phyloP scores from a whole-genome alignment of 306 rosid genomes.

The Carpinus viminea region DNA sequence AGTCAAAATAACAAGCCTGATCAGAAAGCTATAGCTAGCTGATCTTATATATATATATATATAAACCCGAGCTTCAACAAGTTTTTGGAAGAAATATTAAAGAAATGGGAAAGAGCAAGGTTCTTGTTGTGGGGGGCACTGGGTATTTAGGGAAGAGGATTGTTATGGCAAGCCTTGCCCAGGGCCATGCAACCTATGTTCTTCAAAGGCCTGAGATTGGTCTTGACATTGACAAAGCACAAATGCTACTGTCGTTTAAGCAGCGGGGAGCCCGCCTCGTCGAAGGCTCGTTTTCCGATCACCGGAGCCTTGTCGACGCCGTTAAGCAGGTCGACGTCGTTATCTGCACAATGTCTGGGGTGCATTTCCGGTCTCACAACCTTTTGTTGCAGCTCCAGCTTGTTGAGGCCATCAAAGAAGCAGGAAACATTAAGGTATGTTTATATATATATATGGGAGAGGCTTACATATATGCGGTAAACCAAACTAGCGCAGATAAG shows the following conservation, averaged over 20 bases:
- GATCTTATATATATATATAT: too few species aligned
- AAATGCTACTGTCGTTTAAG: conserved; percentile 63
- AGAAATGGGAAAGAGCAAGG: conserved; percentile 63
- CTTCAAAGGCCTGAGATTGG: conserved; percentile 73
- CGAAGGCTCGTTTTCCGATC: conserved; percentile 64
- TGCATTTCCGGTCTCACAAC: conserved; percentile 70
- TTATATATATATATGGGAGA: too few species aligned
- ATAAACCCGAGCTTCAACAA: too few species aligned
- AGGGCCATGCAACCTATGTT: conserved; percentile 70
- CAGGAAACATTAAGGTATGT: conserved; percentile 78
- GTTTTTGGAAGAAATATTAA: too few species aligned
- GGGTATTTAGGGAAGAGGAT: conserved; percentile 79
- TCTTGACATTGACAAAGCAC: conserved; percentile 64
- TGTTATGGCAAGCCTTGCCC: conserved; percentile 63
- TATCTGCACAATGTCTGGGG: conserved; percentile 76
- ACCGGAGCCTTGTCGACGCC: conserved; percentile 66
- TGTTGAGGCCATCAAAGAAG: conserved; percentile 69
- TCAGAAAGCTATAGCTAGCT: too few species aligned
- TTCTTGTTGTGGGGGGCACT: conserved; percentile 80
- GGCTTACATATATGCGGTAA: too few species aligned
- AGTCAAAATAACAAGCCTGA: too few species aligned
- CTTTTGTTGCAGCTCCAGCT: conserved; percentile 77
- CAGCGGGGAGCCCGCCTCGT: conserved; percentile 67
- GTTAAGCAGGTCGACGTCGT: conserved; percentile 75
- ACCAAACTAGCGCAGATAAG: too few species aligned